Conservation (phyloP, 2,329 filamentous ascomycete genomes). For the Uncinocarpus reesii region DNA sequence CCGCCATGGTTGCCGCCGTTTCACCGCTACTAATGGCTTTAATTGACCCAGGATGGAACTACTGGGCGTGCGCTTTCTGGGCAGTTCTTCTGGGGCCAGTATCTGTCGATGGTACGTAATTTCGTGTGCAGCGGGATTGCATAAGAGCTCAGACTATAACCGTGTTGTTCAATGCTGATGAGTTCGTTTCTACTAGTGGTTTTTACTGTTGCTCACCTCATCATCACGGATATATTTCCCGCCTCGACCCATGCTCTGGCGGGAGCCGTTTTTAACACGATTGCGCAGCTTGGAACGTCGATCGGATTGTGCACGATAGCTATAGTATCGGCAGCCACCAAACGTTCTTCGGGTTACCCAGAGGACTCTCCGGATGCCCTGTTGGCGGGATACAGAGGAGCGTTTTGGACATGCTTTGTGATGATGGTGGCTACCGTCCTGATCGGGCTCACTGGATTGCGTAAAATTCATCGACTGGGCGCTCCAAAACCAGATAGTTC, state of each 20-base stretch:
- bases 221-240: slow-evolving; percentile 47
- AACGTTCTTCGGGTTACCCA: slow-evolving; percentile 6
- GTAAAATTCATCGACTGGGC: slow-evolving; percentile 9
- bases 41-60: slow-evolving; percentile 12
- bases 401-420: slow-evolving; percentile 17
- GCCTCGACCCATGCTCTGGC: slow-evolving; percentile 49
- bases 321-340: slow-evolving; percentile 30
- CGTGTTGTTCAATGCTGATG: slow-evolving; percentile 2
- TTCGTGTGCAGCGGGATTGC: not conserved
- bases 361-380: slow-evolving; percentile 7
- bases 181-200: slow-evolving; percentile 26
- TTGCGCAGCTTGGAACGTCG: slow-evolving; percentile 46
- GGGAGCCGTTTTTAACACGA: slow-evolving; percentile 53
- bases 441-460: slow-evolving; percentile 14
- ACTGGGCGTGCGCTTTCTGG: slow-evolving; percentile 17
- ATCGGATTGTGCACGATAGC: slow-evolving; percentile 45
- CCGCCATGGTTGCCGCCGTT: slow-evolving; percentile 10
- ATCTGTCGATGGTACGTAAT: slow-evolving; percentile 14
- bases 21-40: slow-evolving; percentile 16
- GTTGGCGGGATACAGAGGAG: slow-evolving; percentile 15
- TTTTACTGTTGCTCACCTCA: slow-evolving; percentile 47
- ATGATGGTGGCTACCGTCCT: slow-evolving; percentile 11
- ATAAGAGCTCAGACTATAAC: not conserved
- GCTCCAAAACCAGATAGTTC: not conserved
- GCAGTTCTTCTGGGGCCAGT: slow-evolving; percentile 15